phyloP scores from a whole-genome alignment of 2,329 filamentous ascomycete species.

The Fusarium verrucosum region DNA sequence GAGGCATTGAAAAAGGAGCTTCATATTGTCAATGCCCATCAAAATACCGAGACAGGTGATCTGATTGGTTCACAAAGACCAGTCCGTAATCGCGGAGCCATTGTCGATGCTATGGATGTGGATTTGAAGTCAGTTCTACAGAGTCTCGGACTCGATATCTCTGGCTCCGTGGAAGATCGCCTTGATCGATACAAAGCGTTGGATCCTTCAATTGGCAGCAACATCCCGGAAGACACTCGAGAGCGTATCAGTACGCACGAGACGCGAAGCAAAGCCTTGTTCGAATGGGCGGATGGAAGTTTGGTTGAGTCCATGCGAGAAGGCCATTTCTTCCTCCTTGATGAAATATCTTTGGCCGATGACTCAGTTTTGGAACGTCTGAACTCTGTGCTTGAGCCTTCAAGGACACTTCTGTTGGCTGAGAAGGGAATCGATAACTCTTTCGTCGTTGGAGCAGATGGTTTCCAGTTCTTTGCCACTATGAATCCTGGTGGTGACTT shows the following conservation, averaged over 20 bases:
- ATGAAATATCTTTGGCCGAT: conserved; percentile 97
- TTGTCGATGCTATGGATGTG: conserved; percentile 71
- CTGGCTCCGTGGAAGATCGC: conserved; percentile 62
- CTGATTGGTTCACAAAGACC: conserved; percentile 95
- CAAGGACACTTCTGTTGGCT: conserved; percentile 85
- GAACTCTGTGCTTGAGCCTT: conserved; percentile 94
- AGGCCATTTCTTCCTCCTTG: conserved; percentile 90
- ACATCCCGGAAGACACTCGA: conserved; percentile 60
- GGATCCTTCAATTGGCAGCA: conserved; percentile 58
- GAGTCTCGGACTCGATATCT: conserved; percentile 51
- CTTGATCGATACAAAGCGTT: conserved; percentile 63
- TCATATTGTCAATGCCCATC: conserved; percentile 94
- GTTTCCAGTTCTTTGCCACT: conserved; percentile 96
- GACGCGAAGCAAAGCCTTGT: conserved; percentile 81
- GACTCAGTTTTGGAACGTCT: conserved; percentile 96
- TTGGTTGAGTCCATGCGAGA: conserved; percentile 92
- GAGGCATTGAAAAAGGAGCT: conserved; percentile 80
- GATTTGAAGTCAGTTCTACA: conserved; percentile 64
- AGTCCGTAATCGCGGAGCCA: conserved; percentile 81
- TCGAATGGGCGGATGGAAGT: conserved; percentile 96
- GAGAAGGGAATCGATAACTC: conserved; percentile 92
- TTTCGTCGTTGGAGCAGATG: conserved; percentile 75
- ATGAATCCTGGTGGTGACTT: conserved; percentile 99
- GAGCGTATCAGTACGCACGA: conserved; percentile 59
- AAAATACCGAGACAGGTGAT: conserved; percentile 97